Percentiles rank a stretch among this genome's conserved stretches.
Conservation (phyloP, 148 eudicot species). For the Cornus suecica region DNA sequence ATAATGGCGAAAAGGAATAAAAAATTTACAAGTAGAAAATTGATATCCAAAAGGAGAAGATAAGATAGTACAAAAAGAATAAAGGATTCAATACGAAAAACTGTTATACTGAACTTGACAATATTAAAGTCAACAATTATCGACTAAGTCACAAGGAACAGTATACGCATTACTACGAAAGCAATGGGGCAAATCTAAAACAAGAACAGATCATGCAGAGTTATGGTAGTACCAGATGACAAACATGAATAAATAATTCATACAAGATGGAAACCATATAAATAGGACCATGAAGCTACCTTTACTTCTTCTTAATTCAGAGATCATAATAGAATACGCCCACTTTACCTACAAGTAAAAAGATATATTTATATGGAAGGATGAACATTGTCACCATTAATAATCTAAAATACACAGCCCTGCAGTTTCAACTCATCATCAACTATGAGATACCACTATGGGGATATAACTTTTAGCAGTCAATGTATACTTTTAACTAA, state of each 20-base stretch:
- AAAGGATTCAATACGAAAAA: not conserved
- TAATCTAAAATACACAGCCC: constrained; percentile 33
- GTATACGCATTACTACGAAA: not conserved
- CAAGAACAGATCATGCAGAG: constrained; percentile 10
- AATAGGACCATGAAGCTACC: constrained; percentile 83
- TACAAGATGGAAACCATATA: constrained; percentile 24
- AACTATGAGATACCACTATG: not conserved
- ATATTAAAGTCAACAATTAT: not conserved
- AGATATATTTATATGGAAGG: constrained; percentile 77
- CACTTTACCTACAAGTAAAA: constrained; percentile 96
- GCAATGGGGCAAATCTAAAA: not conserved
- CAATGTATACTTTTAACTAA: not conserved
- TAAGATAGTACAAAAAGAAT: not conserved
- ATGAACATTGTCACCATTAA: constrained; percentile 63
- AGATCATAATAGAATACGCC: constrained; percentile 87
- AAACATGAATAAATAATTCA: constrained; percentile 3
- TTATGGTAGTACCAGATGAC: not conserved
- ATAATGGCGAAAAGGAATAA: not conserved
- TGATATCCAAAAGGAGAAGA: not conserved
- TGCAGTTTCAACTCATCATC: constrained; percentile 23
- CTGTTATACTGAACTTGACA: not conserved
- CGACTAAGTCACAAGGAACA: not conserved
- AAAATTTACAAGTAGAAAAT: not conserved
- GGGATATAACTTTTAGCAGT: not conserved
- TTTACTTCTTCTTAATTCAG: constrained; percentile 90